Evolutionary conservation across 495 filamentous ascomycete species (phyloP).

Genomic region (Hypoxylon cercidicola): DNA sequence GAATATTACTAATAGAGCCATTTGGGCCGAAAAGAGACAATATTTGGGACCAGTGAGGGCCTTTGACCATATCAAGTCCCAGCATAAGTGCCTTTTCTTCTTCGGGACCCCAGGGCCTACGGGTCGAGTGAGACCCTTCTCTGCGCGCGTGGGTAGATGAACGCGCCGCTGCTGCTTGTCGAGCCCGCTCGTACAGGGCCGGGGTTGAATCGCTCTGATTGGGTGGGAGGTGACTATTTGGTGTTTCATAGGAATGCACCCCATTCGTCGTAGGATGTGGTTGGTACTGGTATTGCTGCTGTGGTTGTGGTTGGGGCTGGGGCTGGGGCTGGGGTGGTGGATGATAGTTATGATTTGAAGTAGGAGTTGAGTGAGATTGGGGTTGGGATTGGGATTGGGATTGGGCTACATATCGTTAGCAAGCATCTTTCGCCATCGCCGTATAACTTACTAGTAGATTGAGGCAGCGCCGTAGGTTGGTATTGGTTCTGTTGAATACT

Average conservation of each 20-base stretch:
- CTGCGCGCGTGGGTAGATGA: slow-evolving; percentile 77
- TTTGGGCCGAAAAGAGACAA: slow-evolving; percentile 86
- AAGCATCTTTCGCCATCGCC: background rate
- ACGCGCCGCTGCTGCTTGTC: slow-evolving; percentile 83
- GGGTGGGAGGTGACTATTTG: slow-evolving; percentile 61
- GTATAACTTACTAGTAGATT: slow-evolving; percentile 42
- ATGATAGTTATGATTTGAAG: slow-evolving; percentile 46
- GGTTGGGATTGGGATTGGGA: background rate
- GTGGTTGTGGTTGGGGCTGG: slow-evolving; percentile 3
- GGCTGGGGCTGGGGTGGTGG: slow-evolving; percentile 29
- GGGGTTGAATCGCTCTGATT: slow-evolving; percentile 82
- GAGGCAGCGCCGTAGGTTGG: slow-evolving; percentile 47
- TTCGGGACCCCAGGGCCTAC: slow-evolving; percentile 87
- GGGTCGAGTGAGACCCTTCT: slow-evolving; percentile 81
- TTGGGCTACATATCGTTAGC: slow-evolving; percentile 23
- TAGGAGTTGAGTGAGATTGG: slow-evolving; percentile 24
- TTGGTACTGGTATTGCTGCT: slow-evolving; percentile 38
- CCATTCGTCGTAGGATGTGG: slow-evolving; percentile 34
- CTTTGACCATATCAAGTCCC: slow-evolving; percentile 89
- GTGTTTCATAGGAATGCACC: slow-evolving; percentile 43
- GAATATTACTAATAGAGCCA: slow-evolving; percentile 81
- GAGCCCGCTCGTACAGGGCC: slow-evolving; percentile 82
- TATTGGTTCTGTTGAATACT: slow-evolving; percentile 49
- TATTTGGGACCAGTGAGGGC: slow-evolving; percentile 96
- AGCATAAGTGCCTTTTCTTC: slow-evolving; percentile 95